Evolutionary conservation across 208 protist species (phyloP), one percentile per base, ranked within the genome.

Genomic region (Leishmania turanica): DNA sequence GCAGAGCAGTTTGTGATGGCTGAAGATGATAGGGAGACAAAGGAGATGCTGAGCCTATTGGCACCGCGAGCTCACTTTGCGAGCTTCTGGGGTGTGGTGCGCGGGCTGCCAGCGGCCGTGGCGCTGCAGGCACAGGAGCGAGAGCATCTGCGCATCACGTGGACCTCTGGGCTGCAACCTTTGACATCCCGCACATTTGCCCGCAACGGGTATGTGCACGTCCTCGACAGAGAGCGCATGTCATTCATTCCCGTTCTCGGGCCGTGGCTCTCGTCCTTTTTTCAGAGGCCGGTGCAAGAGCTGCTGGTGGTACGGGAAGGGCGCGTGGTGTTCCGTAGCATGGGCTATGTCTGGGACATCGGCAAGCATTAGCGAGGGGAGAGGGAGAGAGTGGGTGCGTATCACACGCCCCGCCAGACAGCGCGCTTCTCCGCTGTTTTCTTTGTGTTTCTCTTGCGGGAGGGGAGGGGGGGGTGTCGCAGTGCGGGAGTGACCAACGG

Each of bases 41-140:
- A 74, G 51, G 94, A 97, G 81, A 84, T 96, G 73, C 42, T 80
- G 21, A 77, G 66, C 37, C 78, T 96, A 5, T 87, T 95, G 88
- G 47, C 65, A 19, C 81, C 79, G 19, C 75, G 84, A 7, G 82
- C 87, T 45, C 91, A 94, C 81, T 95, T 92, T 71, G 75, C 79
- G 34, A 94, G 90, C 69, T 96, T 97, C 71, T 97, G 94, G 94
- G 94, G 94, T 53, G 88, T 95, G 0, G 90, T 89, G 47, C 88
- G 94, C 21, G 94, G 92, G 37, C 71, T 83, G 3, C 78, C 79
- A 37, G 94, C 94, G 24, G 87, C 88, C 0, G 75, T 85, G 42
- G 92, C 92, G 7, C 78, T 96, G 8, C 75, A 79, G 34, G 76
- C 85, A 5, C 83, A 93, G 56, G 94, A 97, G 73, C 80, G 79